A percentile compares a stretch with the other conserved stretches of the same genome.
Evolutionary conservation across 305 asterid genomes (phyloP).

Genomic region (Fraxinus xanthoxyloides): DNA sequence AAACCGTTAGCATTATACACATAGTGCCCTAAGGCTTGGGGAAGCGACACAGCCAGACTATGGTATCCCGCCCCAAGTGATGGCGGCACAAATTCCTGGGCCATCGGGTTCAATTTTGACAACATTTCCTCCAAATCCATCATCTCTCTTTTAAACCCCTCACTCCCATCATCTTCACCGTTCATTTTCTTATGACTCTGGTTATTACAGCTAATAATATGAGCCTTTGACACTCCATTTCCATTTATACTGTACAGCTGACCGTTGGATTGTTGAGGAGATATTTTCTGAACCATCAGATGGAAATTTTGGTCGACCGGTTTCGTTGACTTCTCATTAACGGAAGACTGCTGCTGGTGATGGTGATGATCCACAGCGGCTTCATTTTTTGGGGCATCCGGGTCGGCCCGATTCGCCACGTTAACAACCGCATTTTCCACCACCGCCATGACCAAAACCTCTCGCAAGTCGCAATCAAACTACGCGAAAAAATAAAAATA

Average conservation of each 20-base stretch:
- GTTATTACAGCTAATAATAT: not conserved
- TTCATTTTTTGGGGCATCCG: slow-evolving; percentile 40
- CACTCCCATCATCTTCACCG: slow-evolving; percentile 47
- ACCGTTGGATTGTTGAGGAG: slow-evolving; percentile 25
- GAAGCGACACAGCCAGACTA: slow-evolving; percentile 37
- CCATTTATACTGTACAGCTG: slow-evolving; percentile 40
- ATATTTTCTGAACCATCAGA: slow-evolving; percentile 32
- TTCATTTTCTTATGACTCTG: slow-evolving; percentile 30
- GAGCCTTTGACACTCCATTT: slow-evolving; percentile 34
- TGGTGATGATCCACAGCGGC: slow-evolving; percentile 42
- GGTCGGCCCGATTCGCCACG: slow-evolving; percentile 51
- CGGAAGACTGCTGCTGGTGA: slow-evolving; percentile 37
- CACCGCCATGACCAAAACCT: slow-evolving; percentile 74
- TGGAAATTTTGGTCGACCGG: slow-evolving; percentile 45
- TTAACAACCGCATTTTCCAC: slow-evolving; percentile 63
- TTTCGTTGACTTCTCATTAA: slow-evolving; percentile 42
- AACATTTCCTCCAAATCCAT: slow-evolving; percentile 82
- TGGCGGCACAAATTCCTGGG: slow-evolving; percentile 89
- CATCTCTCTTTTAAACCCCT: slow-evolving; percentile 79
- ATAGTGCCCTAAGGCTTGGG: slow-evolving; percentile 56
- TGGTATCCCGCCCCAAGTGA: slow-evolving; percentile 48
- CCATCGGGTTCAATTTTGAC: slow-evolving; percentile 84
- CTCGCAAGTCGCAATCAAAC: slow-evolving; percentile 10
- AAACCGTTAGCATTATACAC: slow-evolving; percentile 61
- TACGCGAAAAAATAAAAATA: not conserved